Evolutionary conservation across 1,284 basidiomycete species (phyloP), one percentile per base, ranked within the genome.

Genomic region (Gomphus bonarii): DNA sequence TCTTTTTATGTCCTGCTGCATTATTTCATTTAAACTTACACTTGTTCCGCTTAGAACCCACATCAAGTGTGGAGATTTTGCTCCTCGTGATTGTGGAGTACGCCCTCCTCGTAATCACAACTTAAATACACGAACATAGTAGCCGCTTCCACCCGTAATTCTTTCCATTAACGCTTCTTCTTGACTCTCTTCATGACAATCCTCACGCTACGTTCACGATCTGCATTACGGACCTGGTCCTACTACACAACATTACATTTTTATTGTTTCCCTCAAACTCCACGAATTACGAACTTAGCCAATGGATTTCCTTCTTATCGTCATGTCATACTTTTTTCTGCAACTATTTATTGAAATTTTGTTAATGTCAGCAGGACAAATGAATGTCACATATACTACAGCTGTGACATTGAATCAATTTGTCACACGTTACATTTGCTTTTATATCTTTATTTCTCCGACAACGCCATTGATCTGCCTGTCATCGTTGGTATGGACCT

Each of bases 1-100:
- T 38, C 14, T 20, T 20, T 28, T 12, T 49, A 12, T 40, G 14
- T 14, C 35, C 12, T 40, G 38, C 43, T 12, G n/a, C 48, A 59
- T 25, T 35, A 65, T 62, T 52, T 61, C 38, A 50, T 33, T 56
- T 60, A 58, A 55, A n/a, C 25, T 49, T 1, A 22, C 42, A 1
- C n/a, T 48, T 59, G 40, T 59, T 62, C n/a, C n/a, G n/a, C 61
- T 51, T 63, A 88, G 88, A 63, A 79, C 88, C 12, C 89, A 92
- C 67, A 76, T 88, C 61, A 91, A 89, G 66, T 92, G 90, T 64
- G 88, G 88, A 12, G 88, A 91, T 67, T 68, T 80, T 38, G 89
- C 89, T 4, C 87, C 88, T 8, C 72, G 79, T 61, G 81, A 91
- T 69, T 92, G 90, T 64, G 86, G 83, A 30, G 58, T 80, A 10